Percentiles rank a stretch among this genome's conserved stretches.
Evolutionary conservation across 331 rosid species (phyloP).

Genomic region (Rosa hybrid): DNA sequence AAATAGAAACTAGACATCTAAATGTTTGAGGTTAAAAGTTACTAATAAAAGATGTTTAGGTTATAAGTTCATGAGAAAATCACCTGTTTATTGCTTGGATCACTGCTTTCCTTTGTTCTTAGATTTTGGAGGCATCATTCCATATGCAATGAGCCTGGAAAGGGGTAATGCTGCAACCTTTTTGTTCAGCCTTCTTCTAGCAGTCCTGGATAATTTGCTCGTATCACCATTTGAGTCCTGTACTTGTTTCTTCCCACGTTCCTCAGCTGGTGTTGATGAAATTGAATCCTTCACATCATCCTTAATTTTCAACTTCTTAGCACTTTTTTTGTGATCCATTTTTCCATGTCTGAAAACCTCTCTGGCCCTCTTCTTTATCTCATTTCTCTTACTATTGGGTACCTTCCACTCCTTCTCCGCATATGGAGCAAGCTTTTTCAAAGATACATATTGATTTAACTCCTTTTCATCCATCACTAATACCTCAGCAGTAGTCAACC

Average conservation of each 20-base stretch:
- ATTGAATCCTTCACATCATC: constrained; percentile 34
- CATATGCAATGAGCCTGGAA: constrained; percentile 53
- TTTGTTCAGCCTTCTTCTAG: constrained; percentile 50
- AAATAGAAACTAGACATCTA: background rate
- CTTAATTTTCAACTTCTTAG: constrained; percentile 39
- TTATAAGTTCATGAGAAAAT: constrained; percentile 1
- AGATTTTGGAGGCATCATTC: constrained; percentile 45
- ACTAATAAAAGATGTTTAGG: background rate
- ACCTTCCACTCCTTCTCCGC: constrained; percentile 78
- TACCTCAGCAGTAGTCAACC: constrained; percentile 58
- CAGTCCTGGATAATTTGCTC: constrained; percentile 53
- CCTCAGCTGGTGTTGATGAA: constrained; percentile 27
- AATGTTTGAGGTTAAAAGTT: background rate
- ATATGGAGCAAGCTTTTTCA: constrained; percentile 87
- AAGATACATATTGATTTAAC: constrained; percentile 72
- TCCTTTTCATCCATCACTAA: constrained; percentile 71
- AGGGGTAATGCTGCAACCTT: constrained; percentile 35
- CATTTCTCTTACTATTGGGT: constrained; percentile 53
- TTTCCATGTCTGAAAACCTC: constrained; percentile 47
- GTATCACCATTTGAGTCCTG: constrained; percentile 35
- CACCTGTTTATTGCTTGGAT: constrained; percentile 34
- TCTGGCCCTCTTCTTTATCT: constrained; percentile 61
- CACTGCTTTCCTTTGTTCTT: constrained; percentile 52
- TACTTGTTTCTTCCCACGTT: constrained; percentile 33
- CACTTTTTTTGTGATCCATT: constrained; percentile 28